These are phyloP conservation scores for Rhodotorula sp. DNA, from an alignment of 1,284 basidiomycete species.

Conservation along the genomic window DNA sequence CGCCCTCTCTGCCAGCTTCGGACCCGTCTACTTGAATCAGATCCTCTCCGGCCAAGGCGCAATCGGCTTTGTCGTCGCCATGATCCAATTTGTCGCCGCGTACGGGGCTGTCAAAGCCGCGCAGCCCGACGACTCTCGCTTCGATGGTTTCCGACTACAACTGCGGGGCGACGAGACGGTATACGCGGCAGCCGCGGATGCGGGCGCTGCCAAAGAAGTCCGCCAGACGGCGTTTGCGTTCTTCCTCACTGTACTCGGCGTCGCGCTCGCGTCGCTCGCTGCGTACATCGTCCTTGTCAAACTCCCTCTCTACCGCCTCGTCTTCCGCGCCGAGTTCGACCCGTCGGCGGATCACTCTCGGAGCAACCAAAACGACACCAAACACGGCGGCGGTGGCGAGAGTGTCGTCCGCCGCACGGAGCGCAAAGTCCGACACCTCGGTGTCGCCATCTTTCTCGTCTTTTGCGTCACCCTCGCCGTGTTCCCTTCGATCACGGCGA, in stretches of 20 bases:
- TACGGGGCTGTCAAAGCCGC: constrained; percentile 32
- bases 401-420: constrained; percentile 9
- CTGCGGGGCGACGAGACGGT: not conserved
- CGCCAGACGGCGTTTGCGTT: constrained; percentile 40
- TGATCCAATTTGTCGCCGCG: constrained; percentile 44
- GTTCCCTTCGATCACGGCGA: constrained; percentile 45
- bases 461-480: constrained; percentile 45
- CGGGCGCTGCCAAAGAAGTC: constrained; percentile 13
- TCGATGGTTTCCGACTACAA: constrained; percentile 1
- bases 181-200: not conserved
- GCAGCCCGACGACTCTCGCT: not conserved
- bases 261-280: constrained; percentile 34
- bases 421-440: constrained; percentile 45
- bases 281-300: constrained; percentile 33
- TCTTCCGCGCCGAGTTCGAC: constrained; percentile 29
- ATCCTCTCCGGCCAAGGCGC: constrained; percentile 45
- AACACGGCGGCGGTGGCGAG: not conserved
- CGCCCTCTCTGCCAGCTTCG: constrained; percentile 43
- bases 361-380: not conserved
- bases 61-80: constrained; percentile 44
- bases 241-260: constrained; percentile 41
- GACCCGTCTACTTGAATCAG: constrained; percentile 44
- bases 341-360: not conserved
- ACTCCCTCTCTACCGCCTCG: constrained; percentile 38
- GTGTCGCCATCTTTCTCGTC: constrained; percentile 42